These are phyloP conservation scores for Leptographium galeiforme DNA, from an alignment of 2,329 filamentous ascomycete species.

Conservation along the genomic window DNA sequence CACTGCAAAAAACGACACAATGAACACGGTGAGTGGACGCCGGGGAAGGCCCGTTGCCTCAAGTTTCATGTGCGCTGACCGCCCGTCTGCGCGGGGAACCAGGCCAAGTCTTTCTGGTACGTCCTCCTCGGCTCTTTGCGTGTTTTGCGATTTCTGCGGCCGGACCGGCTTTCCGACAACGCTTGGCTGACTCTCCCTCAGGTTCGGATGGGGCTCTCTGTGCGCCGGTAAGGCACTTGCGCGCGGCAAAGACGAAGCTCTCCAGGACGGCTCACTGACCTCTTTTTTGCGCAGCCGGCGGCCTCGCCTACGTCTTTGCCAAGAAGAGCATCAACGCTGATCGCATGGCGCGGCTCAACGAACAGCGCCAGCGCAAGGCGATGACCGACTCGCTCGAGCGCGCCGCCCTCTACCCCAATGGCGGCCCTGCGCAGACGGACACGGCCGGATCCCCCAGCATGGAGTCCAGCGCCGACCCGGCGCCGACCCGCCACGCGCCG, in stretches of 20 bases:
- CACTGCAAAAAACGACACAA: background rate
- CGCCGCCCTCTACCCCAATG: constrained; percentile 19
- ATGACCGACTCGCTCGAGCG: constrained; percentile 42
- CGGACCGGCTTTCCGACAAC: background rate
- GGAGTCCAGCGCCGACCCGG: constrained; percentile 67
- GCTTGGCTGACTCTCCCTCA: constrained; percentile 20
- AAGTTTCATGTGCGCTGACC: background rate
- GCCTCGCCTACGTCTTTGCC: constrained; percentile 87
- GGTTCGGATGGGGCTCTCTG: constrained; percentile 84
- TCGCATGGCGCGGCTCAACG: constrained; percentile 57
- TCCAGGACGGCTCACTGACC: no score
- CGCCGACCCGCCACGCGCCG: constrained; percentile 69
- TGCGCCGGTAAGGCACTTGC: constrained; percentile 54
- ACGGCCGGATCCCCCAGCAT: constrained; percentile 50
- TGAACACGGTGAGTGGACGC: constrained; percentile 9
- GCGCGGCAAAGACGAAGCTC: no score
- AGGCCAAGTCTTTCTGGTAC: constrained; percentile 57
- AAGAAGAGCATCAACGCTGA: constrained; percentile 91
- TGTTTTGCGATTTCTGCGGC: no score
- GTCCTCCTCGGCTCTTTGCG: background rate
- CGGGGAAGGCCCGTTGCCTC: no score
- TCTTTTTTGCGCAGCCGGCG: constrained; percentile 77
- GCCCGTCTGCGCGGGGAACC: background rate
- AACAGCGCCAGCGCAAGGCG: constrained; percentile 50
- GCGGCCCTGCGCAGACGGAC: constrained; percentile 44